A percentile compares a stretch with the other conserved stretches of the same genome.
Conservation (phyloP, 495 filamentous ascomycete species). For the Trichodelitschia bisporula region DNA sequence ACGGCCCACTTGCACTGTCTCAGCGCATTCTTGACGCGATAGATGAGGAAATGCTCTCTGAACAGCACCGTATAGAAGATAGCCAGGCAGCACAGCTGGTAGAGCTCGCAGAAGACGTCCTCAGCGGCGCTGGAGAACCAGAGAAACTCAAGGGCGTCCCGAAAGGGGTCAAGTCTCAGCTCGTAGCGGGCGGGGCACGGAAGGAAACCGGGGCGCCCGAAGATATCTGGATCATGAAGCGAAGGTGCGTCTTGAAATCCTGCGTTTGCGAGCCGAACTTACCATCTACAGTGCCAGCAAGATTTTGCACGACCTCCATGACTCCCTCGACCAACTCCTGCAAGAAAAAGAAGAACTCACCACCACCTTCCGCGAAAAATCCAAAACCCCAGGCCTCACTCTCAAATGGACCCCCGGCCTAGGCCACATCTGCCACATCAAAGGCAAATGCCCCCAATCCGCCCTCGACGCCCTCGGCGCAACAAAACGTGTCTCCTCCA, state of each 20-base stretch:
- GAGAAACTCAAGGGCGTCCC: constrained; percentile 15
- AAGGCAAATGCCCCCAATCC: constrained; percentile 42
- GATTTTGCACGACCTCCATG: constrained; percentile 39
- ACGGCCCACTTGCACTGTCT: constrained; percentile 43
- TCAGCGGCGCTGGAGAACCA: constrained; percentile 29
- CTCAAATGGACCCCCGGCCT: constrained; percentile 63
- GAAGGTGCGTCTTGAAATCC: too few species aligned
- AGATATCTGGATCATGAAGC: constrained; percentile 8
- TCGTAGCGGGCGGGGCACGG: constrained; percentile 6
- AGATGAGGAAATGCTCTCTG: constrained; percentile 73
- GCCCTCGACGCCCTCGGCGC: constrained; percentile 19
- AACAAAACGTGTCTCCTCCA: constrained; percentile 38
- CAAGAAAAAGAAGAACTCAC: constrained; percentile 33
- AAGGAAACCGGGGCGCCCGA: neutral
- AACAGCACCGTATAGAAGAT: constrained; percentile 54
- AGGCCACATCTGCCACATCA: constrained; percentile 79
- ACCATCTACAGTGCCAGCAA: constrained; percentile 37
- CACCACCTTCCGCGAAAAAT: constrained; percentile 28
- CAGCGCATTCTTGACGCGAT: constrained; percentile 48
- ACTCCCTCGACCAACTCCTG: constrained; percentile 29
- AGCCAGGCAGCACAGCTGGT: constrained; percentile 39
- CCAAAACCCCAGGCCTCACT: constrained; percentile 27
- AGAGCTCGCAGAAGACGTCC: constrained; percentile 39
- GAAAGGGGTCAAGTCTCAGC: constrained; percentile 6
- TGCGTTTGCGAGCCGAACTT: too few species aligned